Conservation (phyloP, 2,329 filamentous ascomycete species). For the Colletotrichum gloeosporioides region DNA sequence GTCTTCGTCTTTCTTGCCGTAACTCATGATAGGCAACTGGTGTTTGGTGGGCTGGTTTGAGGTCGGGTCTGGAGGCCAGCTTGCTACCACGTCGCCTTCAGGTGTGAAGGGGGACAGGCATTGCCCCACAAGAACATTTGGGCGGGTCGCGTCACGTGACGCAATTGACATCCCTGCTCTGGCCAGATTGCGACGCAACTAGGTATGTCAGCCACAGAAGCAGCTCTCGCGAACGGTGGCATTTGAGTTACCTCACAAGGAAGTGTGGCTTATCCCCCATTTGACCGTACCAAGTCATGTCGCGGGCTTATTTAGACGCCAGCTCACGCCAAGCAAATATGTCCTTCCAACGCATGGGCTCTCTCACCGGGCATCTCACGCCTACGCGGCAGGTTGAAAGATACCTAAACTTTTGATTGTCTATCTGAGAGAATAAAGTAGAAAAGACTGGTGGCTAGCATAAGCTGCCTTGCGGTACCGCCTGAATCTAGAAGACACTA, state of each 20-base stretch:
- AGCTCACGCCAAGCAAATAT: not conserved
- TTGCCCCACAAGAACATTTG: not conserved
- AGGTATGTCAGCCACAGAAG: not conserved
- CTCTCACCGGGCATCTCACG: not conserved
- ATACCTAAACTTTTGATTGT: slow-evolving; percentile 14
- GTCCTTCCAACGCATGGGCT: not conserved
- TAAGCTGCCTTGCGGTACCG: not conserved
- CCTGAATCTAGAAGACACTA: slow-evolving; percentile 4
- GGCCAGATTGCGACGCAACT: not conserved
- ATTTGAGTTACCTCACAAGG: not conserved
- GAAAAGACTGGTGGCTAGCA: slow-evolving; percentile 11
- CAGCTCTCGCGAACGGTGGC: not conserved
- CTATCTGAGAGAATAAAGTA: slow-evolving; percentile 18
- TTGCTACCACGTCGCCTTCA: not conserved
- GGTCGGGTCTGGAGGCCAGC: slow-evolving; percentile 33
- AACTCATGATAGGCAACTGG: slow-evolving; percentile 76
- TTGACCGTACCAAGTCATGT: not conserved
- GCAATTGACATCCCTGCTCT: not conserved
- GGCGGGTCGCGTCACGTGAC: not conserved
- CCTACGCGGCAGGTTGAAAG: not conserved
- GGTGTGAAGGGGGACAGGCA: not conserved
- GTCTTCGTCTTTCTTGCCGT: slow-evolving; percentile 99
- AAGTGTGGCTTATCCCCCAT: not conserved
- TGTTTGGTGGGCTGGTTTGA: slow-evolving; percentile 30
- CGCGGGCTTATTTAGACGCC: not conserved